Percentiles rank a stretch among this genome's conserved stretches.
Conservation (phyloP, 805 yeast species). For the Dipodascus albidus region DNA sequence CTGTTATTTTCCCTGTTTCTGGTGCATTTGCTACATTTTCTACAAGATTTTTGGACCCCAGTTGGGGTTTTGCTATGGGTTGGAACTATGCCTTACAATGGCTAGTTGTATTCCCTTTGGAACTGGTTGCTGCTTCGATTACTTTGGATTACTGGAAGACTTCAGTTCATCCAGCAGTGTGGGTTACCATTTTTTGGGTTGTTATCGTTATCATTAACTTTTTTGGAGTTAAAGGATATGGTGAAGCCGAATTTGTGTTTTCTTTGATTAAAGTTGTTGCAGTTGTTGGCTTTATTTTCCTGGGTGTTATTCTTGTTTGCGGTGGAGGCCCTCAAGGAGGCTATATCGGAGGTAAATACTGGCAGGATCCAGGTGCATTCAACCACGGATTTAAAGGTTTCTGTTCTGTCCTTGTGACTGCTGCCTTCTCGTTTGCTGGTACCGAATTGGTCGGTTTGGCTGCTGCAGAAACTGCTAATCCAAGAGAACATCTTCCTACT, state of each 20-base stretch:
- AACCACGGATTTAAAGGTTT: constrained; percentile 65
- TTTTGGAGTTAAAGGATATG: constrained; percentile 48
- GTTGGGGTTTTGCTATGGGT: constrained; percentile 56
- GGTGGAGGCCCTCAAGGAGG: constrained; percentile 53
- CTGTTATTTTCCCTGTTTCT: constrained; percentile 45
- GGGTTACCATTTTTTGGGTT: constrained; percentile 47
- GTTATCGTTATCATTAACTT: constrained; percentile 37
- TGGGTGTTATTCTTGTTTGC: constrained; percentile 35
- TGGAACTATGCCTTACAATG: constrained; percentile 54
- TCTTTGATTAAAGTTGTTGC: constrained; percentile 47
- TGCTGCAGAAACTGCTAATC: constrained; percentile 66
- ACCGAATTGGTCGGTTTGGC: constrained; percentile 65
- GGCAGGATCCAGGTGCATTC: constrained; percentile 49
- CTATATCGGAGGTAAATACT: constrained; percentile 45
- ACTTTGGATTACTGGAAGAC: constrained; percentile 41
- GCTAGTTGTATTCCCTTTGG: constrained; percentile 50
- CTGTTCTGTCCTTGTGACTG: constrained; percentile 61
- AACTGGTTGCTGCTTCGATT: constrained; percentile 47
- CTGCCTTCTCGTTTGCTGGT: constrained; percentile 70
- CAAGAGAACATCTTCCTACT: constrained; percentile 53
- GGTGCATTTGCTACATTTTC: constrained; percentile 47
- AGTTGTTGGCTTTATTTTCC: constrained; percentile 46
- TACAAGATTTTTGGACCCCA: constrained; percentile 47
- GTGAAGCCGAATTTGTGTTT: constrained; percentile 57
- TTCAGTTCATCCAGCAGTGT: constrained; percentile 42